Conservation (phyloP, 2,329 filamentous ascomycete genomes). For the Penicillium sp. region DNA sequence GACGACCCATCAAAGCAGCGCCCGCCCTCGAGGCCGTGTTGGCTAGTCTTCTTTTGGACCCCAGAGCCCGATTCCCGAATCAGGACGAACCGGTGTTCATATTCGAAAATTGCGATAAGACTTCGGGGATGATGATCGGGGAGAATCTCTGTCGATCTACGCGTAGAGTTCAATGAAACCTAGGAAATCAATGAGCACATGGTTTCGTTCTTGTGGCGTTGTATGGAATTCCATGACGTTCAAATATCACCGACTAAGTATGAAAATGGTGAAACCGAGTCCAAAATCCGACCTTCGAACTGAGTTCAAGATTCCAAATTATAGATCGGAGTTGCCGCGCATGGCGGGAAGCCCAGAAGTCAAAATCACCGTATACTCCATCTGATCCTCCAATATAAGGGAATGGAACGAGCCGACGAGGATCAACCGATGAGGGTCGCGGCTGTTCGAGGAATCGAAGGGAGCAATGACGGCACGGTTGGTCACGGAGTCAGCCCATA, state of each 20-base stretch:
- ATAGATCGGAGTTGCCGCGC: background rate
- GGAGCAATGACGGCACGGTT: background rate
- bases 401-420: background rate
- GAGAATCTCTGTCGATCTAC: background rate
- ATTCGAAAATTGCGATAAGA: background rate
- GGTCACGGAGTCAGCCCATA: background rate
- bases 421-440: background rate
- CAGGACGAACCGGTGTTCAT: conserved; percentile 1
- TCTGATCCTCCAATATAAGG: too few relatives aligned
- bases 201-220: background rate
- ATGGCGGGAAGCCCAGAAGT: too few relatives aligned
- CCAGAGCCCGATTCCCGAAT: background rate
- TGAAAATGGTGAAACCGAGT: background rate
- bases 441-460: background rate
- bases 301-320: background rate
- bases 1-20: background rate
- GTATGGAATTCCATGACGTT: background rate
- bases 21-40: background rate
- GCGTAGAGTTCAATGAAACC: too few relatives aligned
- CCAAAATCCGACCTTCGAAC: background rate
- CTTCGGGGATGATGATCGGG: background rate
- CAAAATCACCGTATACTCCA: too few relatives aligned
- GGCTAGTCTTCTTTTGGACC: background rate
- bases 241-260: background rate
- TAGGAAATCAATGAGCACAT: background rate